Base-by-base conservation (phyloP, 495 filamentous ascomycete genomes). In the Hamigera avellanea region DNA sequence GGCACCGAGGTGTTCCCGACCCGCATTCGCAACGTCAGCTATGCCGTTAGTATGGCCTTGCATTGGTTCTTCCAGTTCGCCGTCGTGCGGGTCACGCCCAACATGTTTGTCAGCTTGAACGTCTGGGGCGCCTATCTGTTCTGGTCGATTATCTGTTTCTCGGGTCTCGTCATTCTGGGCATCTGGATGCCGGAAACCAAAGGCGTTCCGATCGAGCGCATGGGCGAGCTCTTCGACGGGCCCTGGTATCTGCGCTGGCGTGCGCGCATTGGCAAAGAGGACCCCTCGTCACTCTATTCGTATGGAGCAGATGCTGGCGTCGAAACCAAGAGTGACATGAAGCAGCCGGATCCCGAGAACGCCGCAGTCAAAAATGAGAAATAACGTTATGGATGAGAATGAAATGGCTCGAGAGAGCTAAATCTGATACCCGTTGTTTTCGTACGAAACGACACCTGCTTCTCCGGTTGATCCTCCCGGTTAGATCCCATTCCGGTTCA, bases 21-120 rank as follows among this genome's bases (percentile, higher is more conserved):
- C 1, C 54, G 60, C 27, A 64, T 66, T 39, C 59, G 64, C 17
- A 64, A 60, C 35, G 47, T 62, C 12, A 54, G 59, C 37, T 66
- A 68, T 34, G 61, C 59, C 4, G 39, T 49, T 29, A 66, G 60
- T 27, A 68, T 66, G 62, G 51, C 50, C 0, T 40, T 66, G 18
- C 64, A 66, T 40, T 68, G 64, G 64, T 60, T 64, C 42, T 68
- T 65, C 49, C 62, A 66, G 47, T 68, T 68, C 42, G 62, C 64
- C 16, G 62, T 68, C 14, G 64, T 68, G 13, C 59, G 62, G 5
- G 64, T 68, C 13, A 68, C 64, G 2, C 59, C 59, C 0, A 64
- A 64, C 39, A 66, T 68, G 64, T 62, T 69, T 34, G 55, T 48
- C 21, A 51, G 50, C 12, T 41, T 68, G 26, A 26, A 66, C 34